Conservation (phyloP, 2,329 filamentous ascomycete genomes). For the Penicillium sp. region DNA sequence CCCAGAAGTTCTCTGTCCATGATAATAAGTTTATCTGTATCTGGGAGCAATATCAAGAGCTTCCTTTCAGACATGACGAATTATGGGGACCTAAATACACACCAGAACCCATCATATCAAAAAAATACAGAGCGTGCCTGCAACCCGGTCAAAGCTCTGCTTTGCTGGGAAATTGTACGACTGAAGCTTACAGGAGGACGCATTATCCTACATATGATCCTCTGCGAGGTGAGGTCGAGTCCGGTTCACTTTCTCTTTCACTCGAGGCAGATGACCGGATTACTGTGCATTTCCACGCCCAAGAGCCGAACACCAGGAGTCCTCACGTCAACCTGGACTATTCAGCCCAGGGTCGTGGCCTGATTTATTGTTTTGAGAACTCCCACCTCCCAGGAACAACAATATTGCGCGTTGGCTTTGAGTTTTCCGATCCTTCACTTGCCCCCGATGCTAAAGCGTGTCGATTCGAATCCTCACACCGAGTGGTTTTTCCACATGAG, state of each 20-base stretch:
- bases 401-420: neutral
- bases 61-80: neutral
- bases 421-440: neutral
- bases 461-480: neutral
- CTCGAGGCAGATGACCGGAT: neutral
- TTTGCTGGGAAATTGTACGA: neutral
- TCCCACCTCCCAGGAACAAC: neutral
- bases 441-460: neutral
- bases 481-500: no score
- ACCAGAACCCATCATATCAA: neutral
- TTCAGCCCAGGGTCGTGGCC: neutral
- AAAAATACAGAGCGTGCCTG: neutral
- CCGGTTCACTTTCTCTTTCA: neutral
- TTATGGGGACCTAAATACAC: neutral
- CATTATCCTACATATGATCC: neutral
- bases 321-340: neutral
- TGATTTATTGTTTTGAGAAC: neutral
- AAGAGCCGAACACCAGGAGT: neutral
- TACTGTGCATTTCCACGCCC: neutral
- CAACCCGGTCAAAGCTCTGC: neutral
- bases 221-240: neutral
- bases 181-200: no score
- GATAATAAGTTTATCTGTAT: neutral
- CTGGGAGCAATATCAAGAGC: neutral
- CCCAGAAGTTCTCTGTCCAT: neutral